Base-by-base conservation (phyloP, 2,329 filamentous ascomycete species). In the Aureobasidium subglaciale region DNA sequence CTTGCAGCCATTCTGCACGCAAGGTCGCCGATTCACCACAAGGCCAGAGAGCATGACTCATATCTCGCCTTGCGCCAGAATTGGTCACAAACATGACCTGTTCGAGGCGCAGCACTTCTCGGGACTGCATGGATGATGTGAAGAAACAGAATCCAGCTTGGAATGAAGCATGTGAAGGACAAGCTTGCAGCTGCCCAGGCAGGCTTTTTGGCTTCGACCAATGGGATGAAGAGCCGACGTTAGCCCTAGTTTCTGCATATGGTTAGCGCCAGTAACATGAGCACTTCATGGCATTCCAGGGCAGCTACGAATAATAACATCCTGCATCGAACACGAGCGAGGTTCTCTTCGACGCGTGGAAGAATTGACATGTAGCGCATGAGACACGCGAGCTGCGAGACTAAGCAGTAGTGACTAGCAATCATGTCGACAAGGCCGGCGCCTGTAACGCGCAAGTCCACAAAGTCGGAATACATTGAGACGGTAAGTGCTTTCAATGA, bases 381-480 rank as follows among this genome's bases (percentile, higher is more conserved):
- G 46, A 15, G 16, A 48, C n/a, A 38, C 34, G 32, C 22, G 24
- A 38, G 46, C 46, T 50, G 46, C 46, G 46, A 52, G 11, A 16
- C 30, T 11, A 27, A 40, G 35, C 48, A 52, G 48, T 7, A 32
- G 10, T 35, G 43, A 41, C 6, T 3, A 41, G 16, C 35, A 18
- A 32, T 15, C 48, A 52, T 52, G 48, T 52, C 48, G 24, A 32
- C 48, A 8, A n/a, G 75, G 32, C 71, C 74, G 8, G 62, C 65
- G 16, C 66, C 71, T 4, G 62, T 59, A 15, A 62, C 58, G 41
- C 63, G 71, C 64, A 87, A 91, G 68, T 78, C 84, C 49, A 79
- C 82, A 9, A 95, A 90, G 73, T 89, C 89, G 72, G 91, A 96
- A 72, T 97, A 96, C 70, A 96, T 99, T 60, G 92, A 96, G 74